These are phyloP conservation scores for Boletus pseudo-olivaceus DNA, from an alignment of 768 basidiomycete species.

Conservation along the genomic window DNA sequence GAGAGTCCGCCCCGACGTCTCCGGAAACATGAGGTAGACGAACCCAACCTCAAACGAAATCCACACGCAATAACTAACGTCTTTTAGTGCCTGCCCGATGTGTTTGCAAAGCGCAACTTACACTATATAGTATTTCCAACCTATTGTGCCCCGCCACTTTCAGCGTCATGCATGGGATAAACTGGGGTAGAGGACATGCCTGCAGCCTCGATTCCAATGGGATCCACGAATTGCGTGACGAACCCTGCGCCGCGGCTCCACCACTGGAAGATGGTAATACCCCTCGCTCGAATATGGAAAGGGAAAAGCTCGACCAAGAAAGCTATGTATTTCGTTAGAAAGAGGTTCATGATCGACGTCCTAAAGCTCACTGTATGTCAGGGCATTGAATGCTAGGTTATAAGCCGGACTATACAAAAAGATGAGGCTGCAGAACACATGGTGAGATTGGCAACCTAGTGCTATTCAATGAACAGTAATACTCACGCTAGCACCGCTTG, in stretches of 20 bases:
- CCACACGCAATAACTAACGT: slow-evolving; percentile 9
- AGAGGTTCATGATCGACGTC: too few species aligned
- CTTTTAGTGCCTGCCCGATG: not conserved
- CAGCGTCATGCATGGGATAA: not conserved
- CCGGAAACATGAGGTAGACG: slow-evolving; percentile 13
- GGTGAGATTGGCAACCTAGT: not conserved
- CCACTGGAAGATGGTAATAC: slow-evolving; percentile 59
- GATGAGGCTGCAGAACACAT: slow-evolving; percentile 7
- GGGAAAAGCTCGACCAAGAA: slow-evolving; percentile 68
- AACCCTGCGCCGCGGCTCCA: slow-evolving; percentile 40
- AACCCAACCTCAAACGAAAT: slow-evolving; percentile 9
- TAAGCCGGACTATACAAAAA: slow-evolving; percentile 17
- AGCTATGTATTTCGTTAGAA: slow-evolving; percentile 32
- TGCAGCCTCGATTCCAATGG: slow-evolving; percentile 12
- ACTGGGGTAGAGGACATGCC: not conserved
- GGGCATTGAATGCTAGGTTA: slow-evolving; percentile 6
- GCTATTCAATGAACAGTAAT: not conserved
- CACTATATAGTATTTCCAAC: slow-evolving; percentile 13
- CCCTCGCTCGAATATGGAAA: slow-evolving; percentile 57
- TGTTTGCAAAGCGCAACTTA: not conserved
- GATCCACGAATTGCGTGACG: slow-evolving; percentile 10
- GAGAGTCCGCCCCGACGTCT: slow-evolving; percentile 13
- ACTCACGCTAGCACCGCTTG: slow-evolving; percentile 11
- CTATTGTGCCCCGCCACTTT: not conserved
- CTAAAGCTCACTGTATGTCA: slow-evolving; percentile 8